phyloP scores from a whole-genome alignment of 257 asterid genomes.

The Lycium ferocissimum region DNA sequence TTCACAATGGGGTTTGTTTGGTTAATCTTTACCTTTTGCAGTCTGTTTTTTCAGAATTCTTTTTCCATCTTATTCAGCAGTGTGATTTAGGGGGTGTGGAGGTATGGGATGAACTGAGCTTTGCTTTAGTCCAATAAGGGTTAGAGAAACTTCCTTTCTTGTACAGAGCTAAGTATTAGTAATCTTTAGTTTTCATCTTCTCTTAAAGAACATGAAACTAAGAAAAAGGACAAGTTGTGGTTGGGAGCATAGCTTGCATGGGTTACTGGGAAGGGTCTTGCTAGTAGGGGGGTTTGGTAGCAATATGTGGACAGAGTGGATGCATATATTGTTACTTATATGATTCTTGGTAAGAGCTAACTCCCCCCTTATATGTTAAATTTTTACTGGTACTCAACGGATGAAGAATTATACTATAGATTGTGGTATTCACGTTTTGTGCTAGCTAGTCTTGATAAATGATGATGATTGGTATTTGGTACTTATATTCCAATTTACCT shows the following conservation, averaged over 20 bases:
- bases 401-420: slow-evolving; percentile 7
- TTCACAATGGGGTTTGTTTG: not conserved
- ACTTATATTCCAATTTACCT: slow-evolving; percentile 1
- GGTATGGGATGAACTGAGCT: not conserved
- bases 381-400: not conserved
- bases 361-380: not conserved
- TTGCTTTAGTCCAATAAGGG: not conserved
- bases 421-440: not conserved
- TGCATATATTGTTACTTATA: not conserved
- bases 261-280: slow-evolving; percentile 2
- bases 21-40: not conserved
- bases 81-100: not conserved
- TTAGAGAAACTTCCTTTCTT: not conserved
- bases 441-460: not conserved
- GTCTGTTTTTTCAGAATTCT: not conserved
- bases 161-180: not conserved
- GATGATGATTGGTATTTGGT: not conserved
- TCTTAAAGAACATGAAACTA: not conserved
- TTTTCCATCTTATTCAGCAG: not conserved
- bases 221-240: not conserved
- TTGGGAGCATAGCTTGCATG: not conserved
- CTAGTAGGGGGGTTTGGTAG: not conserved
- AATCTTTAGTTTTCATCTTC: not conserved
- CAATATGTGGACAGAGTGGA: not conserved
- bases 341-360: not conserved